Percentiles rank a stretch among this genome's conserved stretches.
phyloP scores from a whole-genome alignment of 2,329 filamentous ascomycete species.

The Incumbomyces delicatus region DNA sequence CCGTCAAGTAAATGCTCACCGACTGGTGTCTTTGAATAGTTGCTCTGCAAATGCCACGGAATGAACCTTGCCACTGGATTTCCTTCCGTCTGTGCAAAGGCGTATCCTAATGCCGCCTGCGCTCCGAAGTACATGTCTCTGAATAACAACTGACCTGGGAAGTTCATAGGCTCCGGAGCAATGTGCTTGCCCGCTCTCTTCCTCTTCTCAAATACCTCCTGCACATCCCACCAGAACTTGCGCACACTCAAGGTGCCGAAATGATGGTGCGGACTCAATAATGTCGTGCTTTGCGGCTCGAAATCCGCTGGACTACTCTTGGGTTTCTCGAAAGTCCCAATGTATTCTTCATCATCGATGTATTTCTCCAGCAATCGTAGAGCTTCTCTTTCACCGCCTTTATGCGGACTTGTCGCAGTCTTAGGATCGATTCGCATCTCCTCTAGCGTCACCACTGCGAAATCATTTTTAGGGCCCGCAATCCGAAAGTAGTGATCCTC shows the following conservation, averaged over 20 bases:
- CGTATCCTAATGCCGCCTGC: constrained; percentile 56
- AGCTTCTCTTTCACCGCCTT: constrained; percentile 60
- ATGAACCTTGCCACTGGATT: constrained; percentile 64
- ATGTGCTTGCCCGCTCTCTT: constrained; percentile 46
- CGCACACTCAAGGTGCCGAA: constrained; percentile 63
- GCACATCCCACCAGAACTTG: constrained; percentile 62
- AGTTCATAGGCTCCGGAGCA: constrained; percentile 52
- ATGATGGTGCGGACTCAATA: constrained; percentile 64
- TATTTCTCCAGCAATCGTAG: constrained; percentile 50
- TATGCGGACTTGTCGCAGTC: constrained; percentile 53
- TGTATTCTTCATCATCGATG: constrained; percentile 50
- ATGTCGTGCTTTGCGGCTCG: constrained; percentile 60
- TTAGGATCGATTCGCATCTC: constrained; percentile 55
- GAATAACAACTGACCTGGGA: constrained; percentile 65
- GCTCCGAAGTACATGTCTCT: constrained; percentile 78
- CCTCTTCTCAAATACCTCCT: constrained; percentile 51
- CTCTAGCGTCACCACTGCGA: constrained; percentile 59
- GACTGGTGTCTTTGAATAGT: constrained; percentile 34
- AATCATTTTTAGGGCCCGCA: constrained; percentile 58
- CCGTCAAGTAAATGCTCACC: constrained; percentile 44
- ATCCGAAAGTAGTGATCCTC: constrained; percentile 52
- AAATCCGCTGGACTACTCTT: constrained; percentile 66
- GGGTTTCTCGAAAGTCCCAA: constrained; percentile 66
- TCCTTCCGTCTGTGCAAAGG: constrained; percentile 54
- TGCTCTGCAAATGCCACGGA: constrained; percentile 65